A percentile compares a stretch with the other conserved stretches of the same genome.
Evolutionary conservation across 257 asterid species (phyloP).

Genomic region (Leonotis leonurus): DNA sequence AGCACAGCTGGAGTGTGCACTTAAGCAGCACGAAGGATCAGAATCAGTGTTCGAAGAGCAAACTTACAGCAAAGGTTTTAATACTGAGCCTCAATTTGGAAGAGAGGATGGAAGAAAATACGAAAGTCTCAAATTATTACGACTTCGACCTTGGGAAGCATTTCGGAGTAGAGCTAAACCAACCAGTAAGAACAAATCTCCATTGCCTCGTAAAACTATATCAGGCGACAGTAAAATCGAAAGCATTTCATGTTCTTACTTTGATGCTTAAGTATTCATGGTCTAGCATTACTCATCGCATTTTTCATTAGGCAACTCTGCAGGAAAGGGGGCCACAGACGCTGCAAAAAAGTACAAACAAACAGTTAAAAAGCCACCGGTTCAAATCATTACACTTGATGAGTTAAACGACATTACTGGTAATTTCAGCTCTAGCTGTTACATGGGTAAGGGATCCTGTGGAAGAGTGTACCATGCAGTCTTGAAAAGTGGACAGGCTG

Average conservation of each 20-base stretch:
- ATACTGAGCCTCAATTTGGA: not conserved
- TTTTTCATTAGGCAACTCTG: not conserved
- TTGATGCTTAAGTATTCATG: not conserved
- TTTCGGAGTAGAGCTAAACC: not conserved
- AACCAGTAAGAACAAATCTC: not conserved
- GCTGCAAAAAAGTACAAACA: not conserved
- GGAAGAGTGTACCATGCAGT: not conserved
- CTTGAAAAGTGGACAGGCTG: not conserved
- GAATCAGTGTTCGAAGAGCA: not conserved
- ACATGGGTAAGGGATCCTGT: not conserved
- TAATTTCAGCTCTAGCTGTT: not conserved
- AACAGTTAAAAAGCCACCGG: not conserved
- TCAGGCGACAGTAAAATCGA: not conserved
- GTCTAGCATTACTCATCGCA: not conserved
- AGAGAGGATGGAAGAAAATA: not conserved
- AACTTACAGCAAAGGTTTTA: too few species aligned
- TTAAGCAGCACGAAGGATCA: not conserved
- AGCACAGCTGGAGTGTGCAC: not conserved
- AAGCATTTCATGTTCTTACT: not conserved
- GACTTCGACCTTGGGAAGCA: not conserved
- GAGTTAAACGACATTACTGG: not conserved
- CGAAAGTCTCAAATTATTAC: not conserved
- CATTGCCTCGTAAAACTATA: not conserved
- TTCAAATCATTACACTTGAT: not conserved
- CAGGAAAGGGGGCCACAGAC: not conserved